Percentiles rank a stretch among this genome's conserved stretches.
phyloP scores from a whole-genome alignment of 768 basidiomycete genomes.

The Xerocomellus amylosporus region DNA sequence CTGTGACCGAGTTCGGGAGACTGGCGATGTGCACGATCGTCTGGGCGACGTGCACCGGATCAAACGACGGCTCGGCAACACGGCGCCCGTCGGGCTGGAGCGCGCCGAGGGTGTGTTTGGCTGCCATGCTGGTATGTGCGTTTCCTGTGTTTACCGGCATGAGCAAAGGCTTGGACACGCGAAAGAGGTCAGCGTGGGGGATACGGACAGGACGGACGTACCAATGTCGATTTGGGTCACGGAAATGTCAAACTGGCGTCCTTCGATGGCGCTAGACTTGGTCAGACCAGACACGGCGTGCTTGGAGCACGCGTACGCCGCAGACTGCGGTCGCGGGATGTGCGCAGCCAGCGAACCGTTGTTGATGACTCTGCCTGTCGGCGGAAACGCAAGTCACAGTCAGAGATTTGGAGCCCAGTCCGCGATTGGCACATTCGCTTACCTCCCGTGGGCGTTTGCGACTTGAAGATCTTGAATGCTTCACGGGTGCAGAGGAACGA shows the following conservation, averaged over 20 bases:
- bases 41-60: constrained; percentile 68
- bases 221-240: constrained; percentile 85
- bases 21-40: constrained; percentile 69
- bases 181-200: too few relatives aligned
- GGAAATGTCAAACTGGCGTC: constrained; percentile 67
- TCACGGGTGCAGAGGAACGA: constrained; percentile 76
- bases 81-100: constrained; percentile 67
- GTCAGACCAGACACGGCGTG: constrained; percentile 79
- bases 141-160: constrained; percentile 48
- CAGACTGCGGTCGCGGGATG: constrained; percentile 60
- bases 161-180: background rate
- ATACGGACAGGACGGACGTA: constrained; percentile 18
- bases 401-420: background rate
- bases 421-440: constrained; percentile 5
- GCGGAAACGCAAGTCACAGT: background rate
- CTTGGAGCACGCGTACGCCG: constrained; percentile 74
- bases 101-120: constrained; percentile 45
- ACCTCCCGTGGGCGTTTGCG: constrained; percentile 72
- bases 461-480: constrained; percentile 71
- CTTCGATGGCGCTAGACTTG: constrained; percentile 74
- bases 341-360: constrained; percentile 79
- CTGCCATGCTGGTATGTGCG: constrained; percentile 62
- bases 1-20: constrained; percentile 65
- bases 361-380: constrained; percentile 73
- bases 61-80: constrained; percentile 61